Evolutionary conservation across 371 early-diverging fungal species (phyloP), one percentile per base, ranked within the genome.

Genomic region (Mucor indicus): DNA sequence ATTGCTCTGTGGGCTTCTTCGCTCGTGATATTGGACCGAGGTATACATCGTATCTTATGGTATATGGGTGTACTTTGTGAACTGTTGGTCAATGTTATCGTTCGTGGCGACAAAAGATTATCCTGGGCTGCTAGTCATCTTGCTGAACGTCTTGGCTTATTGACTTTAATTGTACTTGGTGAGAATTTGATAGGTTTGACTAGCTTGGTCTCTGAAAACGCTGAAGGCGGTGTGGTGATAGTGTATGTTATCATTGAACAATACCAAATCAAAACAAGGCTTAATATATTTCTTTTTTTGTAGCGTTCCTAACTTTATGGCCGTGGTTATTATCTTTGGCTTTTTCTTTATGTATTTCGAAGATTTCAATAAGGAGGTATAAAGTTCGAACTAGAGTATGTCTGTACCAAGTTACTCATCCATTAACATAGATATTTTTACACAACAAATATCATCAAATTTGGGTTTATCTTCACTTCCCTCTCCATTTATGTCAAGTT

Each of bases 61-160:
- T 79, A 65, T 29, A 6, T 65, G 2, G 75, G 73, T 10, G 68
- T 81, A 12, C 17, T 68, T 1, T 59, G 61, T 32, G 81, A 81
- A 41, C 58, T 79, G 3, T 46, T 65, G 6, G 79, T 79, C 6
- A 69, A 77, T 20, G 43, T 77, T 10, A 61, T 75, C 36, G 70
- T 79, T 32, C 65, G 75, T 9, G 59, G 69, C 13, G 64, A 77
- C 24, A 73, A 72, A 21, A 62, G 71, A 0, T 60, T 81, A 3
- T 77, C 81, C 5, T 79, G 78, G 76, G 81, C 81, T 19, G 81
- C 79, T 3, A 79, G 81, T 46, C 77, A 81, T 54, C 40, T 81
- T 21, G 79, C 81, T 11, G 81, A 81, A 35, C 68, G 81, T 4
- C 58, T 81, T 9, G 81, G 79, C 19, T 53, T 81, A 10, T 62